Conservation (phyloP, 2,329 filamentous ascomycete species). For the Fusarium metavorans region DNA sequence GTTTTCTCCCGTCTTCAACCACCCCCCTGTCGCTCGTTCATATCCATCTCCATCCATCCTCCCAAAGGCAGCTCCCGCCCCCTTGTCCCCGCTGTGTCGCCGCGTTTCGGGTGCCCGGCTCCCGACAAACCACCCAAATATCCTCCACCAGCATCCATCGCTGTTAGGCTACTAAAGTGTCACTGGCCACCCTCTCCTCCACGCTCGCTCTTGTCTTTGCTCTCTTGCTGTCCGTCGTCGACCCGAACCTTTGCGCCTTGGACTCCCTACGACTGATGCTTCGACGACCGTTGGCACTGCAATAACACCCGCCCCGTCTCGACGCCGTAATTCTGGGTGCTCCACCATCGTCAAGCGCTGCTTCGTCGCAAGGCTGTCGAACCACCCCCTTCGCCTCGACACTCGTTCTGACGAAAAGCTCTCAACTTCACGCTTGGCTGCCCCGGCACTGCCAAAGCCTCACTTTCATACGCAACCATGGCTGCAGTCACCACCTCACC, state of each 20-base stretch:
- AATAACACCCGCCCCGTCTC: slow-evolving; percentile 1
- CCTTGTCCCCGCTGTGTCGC: slow-evolving; percentile 32
- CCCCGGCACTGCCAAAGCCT: slow-evolving; percentile 31
- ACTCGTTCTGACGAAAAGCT: slow-evolving; percentile 20
- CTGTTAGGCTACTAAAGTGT: slow-evolving; percentile 23
- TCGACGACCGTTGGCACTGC: slow-evolving; percentile 1
- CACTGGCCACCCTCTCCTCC: slow-evolving; percentile 29
- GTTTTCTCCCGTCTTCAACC: slow-evolving; percentile 28
- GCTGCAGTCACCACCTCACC: slow-evolving; percentile 52
- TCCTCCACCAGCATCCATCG: slow-evolving; percentile 28
- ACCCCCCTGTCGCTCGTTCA: slow-evolving; percentile 42
- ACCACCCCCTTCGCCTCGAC: slow-evolving; percentile 13
- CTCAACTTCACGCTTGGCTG: slow-evolving; percentile 21
- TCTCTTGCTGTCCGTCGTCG: slow-evolving; percentile 15
- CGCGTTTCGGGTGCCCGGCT: slow-evolving; percentile 37
- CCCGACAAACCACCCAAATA: slow-evolving; percentile 30
- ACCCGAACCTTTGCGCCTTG: slow-evolving; percentile 7
- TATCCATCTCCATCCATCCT: slow-evolving; percentile 16
- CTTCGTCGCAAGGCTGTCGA: slow-evolving; percentile 13
- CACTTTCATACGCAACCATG: slow-evolving; percentile 42
- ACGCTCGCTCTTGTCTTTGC: slow-evolving; percentile 18
- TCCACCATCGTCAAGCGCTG: slow-evolving; percentile 1
- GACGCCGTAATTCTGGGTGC: slow-evolving; percentile 10
- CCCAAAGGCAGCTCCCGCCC: slow-evolving; percentile 1
- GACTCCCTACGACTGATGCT: slow-evolving; percentile 14